A percentile compares a stretch with the other conserved stretches of the same genome.
These are phyloP conservation scores for Vinca minor DNA, from an alignment of 257 asterid genomes.

Conservation along the genomic window DNA sequence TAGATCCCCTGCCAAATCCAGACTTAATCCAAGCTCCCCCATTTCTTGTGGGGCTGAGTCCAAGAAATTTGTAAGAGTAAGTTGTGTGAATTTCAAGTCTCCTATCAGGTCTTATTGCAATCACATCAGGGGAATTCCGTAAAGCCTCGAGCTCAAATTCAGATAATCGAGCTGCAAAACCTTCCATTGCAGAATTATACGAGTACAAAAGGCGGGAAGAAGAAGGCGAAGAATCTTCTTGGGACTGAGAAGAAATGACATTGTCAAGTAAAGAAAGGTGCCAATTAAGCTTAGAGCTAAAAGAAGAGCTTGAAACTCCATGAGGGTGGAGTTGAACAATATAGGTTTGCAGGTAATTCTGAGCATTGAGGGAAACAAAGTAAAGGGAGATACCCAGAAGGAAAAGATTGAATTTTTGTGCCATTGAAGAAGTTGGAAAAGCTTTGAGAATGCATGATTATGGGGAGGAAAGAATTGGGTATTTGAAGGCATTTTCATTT, in stretches of 20 bases:
- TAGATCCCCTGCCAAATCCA: conserved; percentile 60
- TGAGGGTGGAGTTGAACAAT: conserved; percentile 78
- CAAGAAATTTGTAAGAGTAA: conserved; percentile 71
- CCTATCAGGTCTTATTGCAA: conserved; percentile 60
- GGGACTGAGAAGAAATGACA: conserved; percentile 21
- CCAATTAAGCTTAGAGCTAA: conserved; percentile 59
- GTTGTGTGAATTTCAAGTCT: conserved; percentile 61
- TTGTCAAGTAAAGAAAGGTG: conserved; percentile 66
- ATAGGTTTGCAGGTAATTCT: conserved; percentile 50
- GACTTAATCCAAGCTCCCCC: conserved; percentile 71
- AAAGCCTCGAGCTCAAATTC: conserved; percentile 35
- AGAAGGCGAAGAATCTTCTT: conserved; percentile 32
- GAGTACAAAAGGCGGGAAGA: conserved; percentile 71
- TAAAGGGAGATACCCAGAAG: conserved; percentile 21
- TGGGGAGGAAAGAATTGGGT: conserved; percentile 22
- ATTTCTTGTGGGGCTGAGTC: conserved; percentile 36
- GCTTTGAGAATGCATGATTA: conserved; percentile 28
- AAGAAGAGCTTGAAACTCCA: conserved; percentile 28
- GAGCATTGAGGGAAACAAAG: conserved; percentile 32
- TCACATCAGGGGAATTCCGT: conserved; percentile 33
- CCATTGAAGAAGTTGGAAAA: conserved; percentile 28
- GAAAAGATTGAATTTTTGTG: conserved; percentile 18
- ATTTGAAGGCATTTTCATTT: conserved; percentile 41
- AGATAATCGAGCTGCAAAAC: conserved; percentile 73
- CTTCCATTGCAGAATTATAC: conserved; percentile 64